A percentile compares a stretch with the other conserved stretches of the same genome.
phyloP scores from a whole-genome alignment of 2,329 filamentous ascomycete genomes.

The Ilyonectria destructans region DNA sequence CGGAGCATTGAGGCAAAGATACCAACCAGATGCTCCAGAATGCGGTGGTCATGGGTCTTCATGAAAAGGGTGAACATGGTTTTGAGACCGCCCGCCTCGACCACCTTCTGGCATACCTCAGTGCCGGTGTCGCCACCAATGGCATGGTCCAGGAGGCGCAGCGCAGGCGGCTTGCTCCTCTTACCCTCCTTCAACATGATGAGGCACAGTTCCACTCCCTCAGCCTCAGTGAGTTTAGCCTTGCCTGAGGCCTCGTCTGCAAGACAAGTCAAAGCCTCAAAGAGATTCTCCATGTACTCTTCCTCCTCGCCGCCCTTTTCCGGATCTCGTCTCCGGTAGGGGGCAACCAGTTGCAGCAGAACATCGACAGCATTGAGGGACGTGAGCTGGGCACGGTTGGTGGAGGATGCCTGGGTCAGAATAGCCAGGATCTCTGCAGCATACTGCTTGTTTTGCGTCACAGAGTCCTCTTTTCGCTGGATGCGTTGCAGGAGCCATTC shows the following conservation, averaged over 20 bases:
- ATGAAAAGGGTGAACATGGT: slow-evolving; percentile 89
- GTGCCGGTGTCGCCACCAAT: slow-evolving; percentile 66
- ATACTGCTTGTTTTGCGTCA: slow-evolving; percentile 96
- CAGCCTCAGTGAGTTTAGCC: slow-evolving; percentile 86
- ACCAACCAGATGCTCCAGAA: slow-evolving; percentile 85
- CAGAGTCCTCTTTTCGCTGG: slow-evolving; percentile 76
- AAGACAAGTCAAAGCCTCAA: slow-evolving; percentile 87
- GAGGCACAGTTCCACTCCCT: slow-evolving; percentile 91
- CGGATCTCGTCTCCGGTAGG: slow-evolving; percentile 90
- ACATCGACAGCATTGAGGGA: slow-evolving; percentile 81
- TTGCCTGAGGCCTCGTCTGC: slow-evolving; percentile 85
- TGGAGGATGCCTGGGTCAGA: slow-evolving; percentile 81
- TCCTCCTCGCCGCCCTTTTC: slow-evolving; percentile 90
- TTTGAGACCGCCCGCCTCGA: slow-evolving; percentile 90
- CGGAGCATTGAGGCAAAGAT: slow-evolving; percentile 89
- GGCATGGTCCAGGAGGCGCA: slow-evolving; percentile 90
- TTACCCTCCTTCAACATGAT: slow-evolving; percentile 95
- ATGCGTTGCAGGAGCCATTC: slow-evolving; percentile 85
- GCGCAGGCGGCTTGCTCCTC: slow-evolving; percentile 82
- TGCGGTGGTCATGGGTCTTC: slow-evolving; percentile 81
- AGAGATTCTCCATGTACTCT: slow-evolving; percentile 95
- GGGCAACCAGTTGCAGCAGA: slow-evolving; percentile 86
- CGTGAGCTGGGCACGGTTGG: slow-evolving; percentile 77
- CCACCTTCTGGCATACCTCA: slow-evolving; percentile 80
- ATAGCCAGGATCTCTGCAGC: slow-evolving; percentile 93